Evolutionary conservation across 805 yeast genomes (phyloP), one percentile per base, ranked within the genome.

Genomic region (Myxozyma monticola): DNA sequence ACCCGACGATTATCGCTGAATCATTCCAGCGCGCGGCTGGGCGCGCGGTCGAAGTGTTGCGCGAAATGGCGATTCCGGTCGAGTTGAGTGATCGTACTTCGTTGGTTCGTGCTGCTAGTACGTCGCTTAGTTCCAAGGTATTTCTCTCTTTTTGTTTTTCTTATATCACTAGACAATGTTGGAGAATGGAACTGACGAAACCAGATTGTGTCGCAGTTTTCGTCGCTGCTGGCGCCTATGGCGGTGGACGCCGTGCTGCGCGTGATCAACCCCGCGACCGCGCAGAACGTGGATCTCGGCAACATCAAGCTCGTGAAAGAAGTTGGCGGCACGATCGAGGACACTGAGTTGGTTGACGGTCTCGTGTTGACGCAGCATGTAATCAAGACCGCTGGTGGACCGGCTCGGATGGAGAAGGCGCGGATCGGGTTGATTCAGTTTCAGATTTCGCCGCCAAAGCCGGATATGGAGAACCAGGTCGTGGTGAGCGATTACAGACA

Each of bases 401-500:
- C 99, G 54, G 77, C 88, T 3, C 81, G 97, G 66, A 79, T 88
- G 68, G 99, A 93, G 67, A 91, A 90, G 75, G 98, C 99, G 14
- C 79, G 77, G 60, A 88, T 88, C 66, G 98, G 86, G 25, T 78
- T 86, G 65, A 80, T 86, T 65, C 99, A 89, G 75, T 93, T 87
- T 75, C 99, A 87, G 76, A 78, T 89, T 56, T 88, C 96, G 18
- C 96, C 97, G 21, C 97, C 97, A 59, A 89, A 89, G 68, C 97
- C 97, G 18, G 97, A 89, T 66, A 85, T 95, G 85, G 99, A 93
- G 73, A 93, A 93, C 70, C 91, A 90, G 67, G 91, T 93, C 42
- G 96, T 93, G 50, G 98, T 93, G 48, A 93, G 87, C 66, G 99
- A 93, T 70, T 93, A 93, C 75, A 81, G 99, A 71, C 99, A 93